phyloP scores from a whole-genome alignment of 129 eudicot genomes.

The Ambrosia trifida region DNA sequence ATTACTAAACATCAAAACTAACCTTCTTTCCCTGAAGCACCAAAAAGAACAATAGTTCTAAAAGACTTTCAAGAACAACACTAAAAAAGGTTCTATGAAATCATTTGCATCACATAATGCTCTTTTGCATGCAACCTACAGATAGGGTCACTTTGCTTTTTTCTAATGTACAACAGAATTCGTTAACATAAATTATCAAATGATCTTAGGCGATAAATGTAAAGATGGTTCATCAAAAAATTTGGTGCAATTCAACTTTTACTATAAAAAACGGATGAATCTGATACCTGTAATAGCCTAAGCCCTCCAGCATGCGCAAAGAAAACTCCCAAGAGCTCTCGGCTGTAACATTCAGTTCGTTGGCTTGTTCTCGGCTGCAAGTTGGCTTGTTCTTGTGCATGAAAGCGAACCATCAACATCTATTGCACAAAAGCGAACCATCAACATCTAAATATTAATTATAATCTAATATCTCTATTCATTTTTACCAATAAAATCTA shows the following conservation, averaged over 20 bases:
- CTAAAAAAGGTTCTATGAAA: not conserved
- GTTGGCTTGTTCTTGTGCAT: too few species aligned
- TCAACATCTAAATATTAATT: too few species aligned
- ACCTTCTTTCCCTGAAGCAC: slow-evolving; percentile 2
- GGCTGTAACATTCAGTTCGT: too few species aligned
- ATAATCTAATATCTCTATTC: too few species aligned
- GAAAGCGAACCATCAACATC: too few species aligned
- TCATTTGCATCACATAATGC: slow-evolving; percentile 8
- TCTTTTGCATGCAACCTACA: slow-evolving; percentile 2
- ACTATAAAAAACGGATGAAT: slow-evolving; percentile 3
- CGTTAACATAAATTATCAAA: not conserved
- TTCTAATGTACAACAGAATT: not conserved
- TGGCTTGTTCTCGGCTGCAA: too few species aligned
- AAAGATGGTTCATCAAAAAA: slow-evolving; percentile 4
- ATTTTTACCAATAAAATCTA: too few species aligned
- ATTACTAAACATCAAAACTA: not conserved
- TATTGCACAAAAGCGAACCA: too few species aligned
- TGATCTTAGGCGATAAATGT: not conserved
- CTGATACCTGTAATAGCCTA: slow-evolving; percentile 75
- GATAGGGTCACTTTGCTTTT: slow-evolving; percentile 1
- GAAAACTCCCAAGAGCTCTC: slow-evolving; percentile 64
- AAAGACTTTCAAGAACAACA: not conserved
- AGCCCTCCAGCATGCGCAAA: slow-evolving; percentile 58
- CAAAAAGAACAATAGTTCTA: not conserved
- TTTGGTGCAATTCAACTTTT: slow-evolving; percentile 12